These are phyloP conservation scores for Funneliformis caledonium DNA, from an alignment of 371 early-diverging fungal species.

Conservation along the genomic window DNA sequence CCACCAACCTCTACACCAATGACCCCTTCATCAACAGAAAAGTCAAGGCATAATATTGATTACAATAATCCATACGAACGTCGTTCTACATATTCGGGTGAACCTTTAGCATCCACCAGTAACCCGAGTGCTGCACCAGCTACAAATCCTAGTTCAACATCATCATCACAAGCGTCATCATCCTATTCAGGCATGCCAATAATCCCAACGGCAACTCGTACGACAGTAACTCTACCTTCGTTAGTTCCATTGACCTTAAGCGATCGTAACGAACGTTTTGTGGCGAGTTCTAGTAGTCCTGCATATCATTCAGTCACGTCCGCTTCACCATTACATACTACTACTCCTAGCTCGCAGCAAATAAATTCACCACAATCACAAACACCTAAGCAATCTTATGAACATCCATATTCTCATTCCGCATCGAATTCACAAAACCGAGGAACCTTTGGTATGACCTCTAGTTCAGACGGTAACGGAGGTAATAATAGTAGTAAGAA, in stretches of 20 bases:
- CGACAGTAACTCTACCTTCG: not conserved
- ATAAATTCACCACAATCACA: not conserved
- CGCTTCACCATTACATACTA: not conserved
- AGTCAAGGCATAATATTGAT: not conserved
- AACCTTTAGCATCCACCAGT: not conserved
- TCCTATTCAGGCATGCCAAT: not conserved
- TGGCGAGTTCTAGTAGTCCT: not conserved
- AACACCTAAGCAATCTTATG: not conserved
- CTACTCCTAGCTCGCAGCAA: not conserved
- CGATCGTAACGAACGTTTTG: not conserved
- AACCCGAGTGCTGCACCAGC: not conserved
- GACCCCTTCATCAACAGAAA: not conserved
- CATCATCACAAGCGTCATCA: not conserved
- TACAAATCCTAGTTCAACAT: not conserved
- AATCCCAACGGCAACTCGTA: not conserved
- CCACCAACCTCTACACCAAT: not conserved
- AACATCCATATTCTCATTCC: slow-evolving; percentile 4
- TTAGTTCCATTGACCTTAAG: not conserved
- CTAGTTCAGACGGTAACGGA: not conserved
- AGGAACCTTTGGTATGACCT: not conserved
- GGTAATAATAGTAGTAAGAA: not conserved
- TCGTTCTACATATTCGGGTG: not conserved
- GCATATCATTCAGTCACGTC: not conserved
- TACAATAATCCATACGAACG: not conserved
- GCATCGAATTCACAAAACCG: not conserved